Conservation (phyloP, 257 asterid genomes). For the Nicotiana tabacum region DNA sequence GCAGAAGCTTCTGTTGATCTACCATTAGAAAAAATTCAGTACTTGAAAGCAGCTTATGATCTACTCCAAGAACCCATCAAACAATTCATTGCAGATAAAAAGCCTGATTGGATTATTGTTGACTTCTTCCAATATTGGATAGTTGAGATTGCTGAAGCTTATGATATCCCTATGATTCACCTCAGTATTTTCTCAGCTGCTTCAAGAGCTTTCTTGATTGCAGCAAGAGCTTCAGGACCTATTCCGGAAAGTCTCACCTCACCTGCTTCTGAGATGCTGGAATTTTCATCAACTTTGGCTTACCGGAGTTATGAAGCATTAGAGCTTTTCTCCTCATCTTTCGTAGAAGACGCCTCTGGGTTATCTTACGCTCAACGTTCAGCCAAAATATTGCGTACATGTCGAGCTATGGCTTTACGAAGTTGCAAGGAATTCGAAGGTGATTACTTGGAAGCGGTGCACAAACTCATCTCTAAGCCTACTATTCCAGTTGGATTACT, state of each 20-base stretch:
- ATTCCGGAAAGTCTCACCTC: conserved; percentile 8
- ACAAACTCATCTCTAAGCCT: conserved; percentile 10
- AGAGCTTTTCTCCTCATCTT: neutral
- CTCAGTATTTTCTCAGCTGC: conserved; percentile 10
- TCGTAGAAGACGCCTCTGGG: conserved; percentile 12
- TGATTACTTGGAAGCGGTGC: conserved; percentile 5
- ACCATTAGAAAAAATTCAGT: conserved; percentile 12
- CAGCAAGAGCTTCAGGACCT: neutral
- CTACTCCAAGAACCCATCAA: conserved; percentile 12
- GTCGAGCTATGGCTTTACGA: conserved; percentile 12
- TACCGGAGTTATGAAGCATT: conserved; percentile 11
- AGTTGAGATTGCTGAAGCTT: neutral
- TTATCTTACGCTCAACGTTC: conserved; percentile 3
- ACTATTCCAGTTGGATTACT: conserved; percentile 22
- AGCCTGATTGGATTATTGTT: conserved; percentile 12
- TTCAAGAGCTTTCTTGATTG: conserved; percentile 1
- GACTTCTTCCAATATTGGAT: conserved; percentile 9
- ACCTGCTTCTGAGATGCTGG: conserved; percentile 10
- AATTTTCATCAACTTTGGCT: conserved; percentile 19
- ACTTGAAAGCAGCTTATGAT: conserved; percentile 13
- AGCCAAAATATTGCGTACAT: neutral
- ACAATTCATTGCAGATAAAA: conserved; percentile 11
- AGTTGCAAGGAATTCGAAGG: conserved; percentile 19
- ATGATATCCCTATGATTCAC: neutral
- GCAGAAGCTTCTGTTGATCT: conserved; percentile 33